Percentiles rank a stretch among this genome's conserved stretches.
Evolutionary conservation across 768 basidiomycete genomes (phyloP).

Genomic region (Naganishia onofrii): DNA sequence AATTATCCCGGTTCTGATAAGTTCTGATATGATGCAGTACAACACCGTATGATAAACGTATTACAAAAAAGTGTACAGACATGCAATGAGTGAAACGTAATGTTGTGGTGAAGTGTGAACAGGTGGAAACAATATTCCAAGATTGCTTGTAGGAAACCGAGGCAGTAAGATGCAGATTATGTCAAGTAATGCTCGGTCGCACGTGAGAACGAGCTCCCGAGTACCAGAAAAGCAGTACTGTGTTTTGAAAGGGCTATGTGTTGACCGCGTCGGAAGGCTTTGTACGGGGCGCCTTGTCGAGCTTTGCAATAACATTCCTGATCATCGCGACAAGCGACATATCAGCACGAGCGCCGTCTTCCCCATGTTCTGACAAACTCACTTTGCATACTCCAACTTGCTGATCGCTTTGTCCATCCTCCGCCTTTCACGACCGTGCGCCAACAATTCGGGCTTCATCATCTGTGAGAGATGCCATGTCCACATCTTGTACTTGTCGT

Average conservation of each 20-base stretch:
- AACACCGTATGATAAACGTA: background rate
- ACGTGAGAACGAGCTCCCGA: too few species aligned
- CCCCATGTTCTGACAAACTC: background rate
- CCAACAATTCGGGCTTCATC: slow-evolving; percentile 53
- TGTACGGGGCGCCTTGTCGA: slow-evolving; percentile 14
- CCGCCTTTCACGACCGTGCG: slow-evolving; percentile 22
- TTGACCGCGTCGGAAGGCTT: background rate
- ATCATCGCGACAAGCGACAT: too few species aligned
- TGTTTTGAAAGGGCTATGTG: background rate
- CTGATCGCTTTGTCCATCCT: slow-evolving; percentile 27
- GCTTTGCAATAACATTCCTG: slow-evolving; percentile 16
- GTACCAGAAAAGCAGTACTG: background rate
- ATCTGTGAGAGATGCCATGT: slow-evolving; percentile 70
- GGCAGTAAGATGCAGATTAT: too few species aligned
- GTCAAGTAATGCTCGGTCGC: too few species aligned
- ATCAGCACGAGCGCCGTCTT: too few species aligned
- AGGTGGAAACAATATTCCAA: background rate
- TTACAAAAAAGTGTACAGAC: background rate
- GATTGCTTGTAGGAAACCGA: too few species aligned
- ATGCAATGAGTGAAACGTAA: background rate
- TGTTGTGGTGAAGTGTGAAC: background rate
- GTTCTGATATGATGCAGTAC: background rate
- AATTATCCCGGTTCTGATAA: background rate
- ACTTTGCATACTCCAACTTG: slow-evolving; percentile 29
- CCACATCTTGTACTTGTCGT: slow-evolving; percentile 77